These are phyloP conservation scores for Phytophthora quininea DNA, from an alignment of 352 stramenopile species.

Conservation along the genomic window DNA sequence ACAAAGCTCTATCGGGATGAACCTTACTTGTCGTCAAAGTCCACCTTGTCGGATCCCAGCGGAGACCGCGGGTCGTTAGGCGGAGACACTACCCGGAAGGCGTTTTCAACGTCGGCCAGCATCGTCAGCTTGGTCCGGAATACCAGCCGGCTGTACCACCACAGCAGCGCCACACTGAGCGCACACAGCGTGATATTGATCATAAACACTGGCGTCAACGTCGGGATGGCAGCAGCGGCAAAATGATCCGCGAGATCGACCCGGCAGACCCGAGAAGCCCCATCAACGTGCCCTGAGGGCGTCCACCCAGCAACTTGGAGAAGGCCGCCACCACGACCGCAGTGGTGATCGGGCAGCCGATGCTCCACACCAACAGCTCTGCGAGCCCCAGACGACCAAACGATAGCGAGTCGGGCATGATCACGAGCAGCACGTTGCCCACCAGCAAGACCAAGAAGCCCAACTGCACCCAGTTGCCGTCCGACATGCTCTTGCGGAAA, in stretches of 20 bases:
- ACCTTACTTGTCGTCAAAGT: slow-evolving; percentile 37
- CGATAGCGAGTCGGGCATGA: slow-evolving; percentile 47
- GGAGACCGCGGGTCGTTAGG: slow-evolving; percentile 50
- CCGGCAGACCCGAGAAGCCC: slow-evolving; percentile 73
- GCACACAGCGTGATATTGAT: slow-evolving; percentile 70
- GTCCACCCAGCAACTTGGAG: slow-evolving; percentile 75
- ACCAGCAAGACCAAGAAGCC: slow-evolving; percentile 69
- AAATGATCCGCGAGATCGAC: slow-evolving; percentile 76
- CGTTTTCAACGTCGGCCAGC: slow-evolving; percentile 49
- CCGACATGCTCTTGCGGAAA: slow-evolving; percentile 68
- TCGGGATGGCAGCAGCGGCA: slow-evolving; percentile 67
- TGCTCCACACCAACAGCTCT: slow-evolving; percentile 82
- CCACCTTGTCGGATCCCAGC: slow-evolving; percentile 46
- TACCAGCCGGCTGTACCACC: slow-evolving; percentile 75
- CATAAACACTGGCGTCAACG: slow-evolving; percentile 76
- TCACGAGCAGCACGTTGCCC: slow-evolving; percentile 64
- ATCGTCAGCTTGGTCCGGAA: slow-evolving; percentile 54
- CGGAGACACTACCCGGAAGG: slow-evolving; percentile 28
- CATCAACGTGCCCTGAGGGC: slow-evolving; percentile 83
- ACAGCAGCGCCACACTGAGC: slow-evolving; percentile 61
- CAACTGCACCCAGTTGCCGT: slow-evolving; percentile 74
- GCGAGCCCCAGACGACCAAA: slow-evolving; percentile 58
- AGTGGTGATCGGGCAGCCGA: slow-evolving; percentile 80
- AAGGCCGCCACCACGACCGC: slow-evolving; percentile 78
- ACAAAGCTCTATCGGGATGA: slow-evolving; percentile 1